Percentiles rank a stretch among this genome's conserved stretches.
phyloP scores from a whole-genome alignment of 2,329 filamentous ascomycete genomes.

The Penicillium nordicum region DNA sequence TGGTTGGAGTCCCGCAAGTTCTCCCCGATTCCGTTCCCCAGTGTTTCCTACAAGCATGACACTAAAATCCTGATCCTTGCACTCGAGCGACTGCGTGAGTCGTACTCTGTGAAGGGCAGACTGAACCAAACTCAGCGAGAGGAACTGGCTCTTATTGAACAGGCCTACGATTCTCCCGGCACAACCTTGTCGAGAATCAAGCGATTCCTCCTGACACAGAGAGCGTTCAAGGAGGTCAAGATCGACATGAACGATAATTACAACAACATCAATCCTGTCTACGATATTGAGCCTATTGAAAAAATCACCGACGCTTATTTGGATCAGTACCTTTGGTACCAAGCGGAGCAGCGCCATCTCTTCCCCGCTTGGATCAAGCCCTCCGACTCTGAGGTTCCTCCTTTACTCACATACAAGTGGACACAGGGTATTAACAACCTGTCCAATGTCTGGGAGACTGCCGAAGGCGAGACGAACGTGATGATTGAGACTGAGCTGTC shows the following conservation, averaged over 20 bases:
- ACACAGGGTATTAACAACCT: constrained; percentile 99
- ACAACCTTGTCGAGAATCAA: constrained; percentile 96
- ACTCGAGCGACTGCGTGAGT: constrained; percentile 85
- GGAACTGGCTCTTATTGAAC: constrained; percentile 92
- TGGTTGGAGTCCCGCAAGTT: constrained; percentile 99
- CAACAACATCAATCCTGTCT: constrained; percentile 97
- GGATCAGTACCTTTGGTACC: constrained; percentile 98
- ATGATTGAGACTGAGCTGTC: constrained; percentile 98
- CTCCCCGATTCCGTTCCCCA: constrained; percentile 96
- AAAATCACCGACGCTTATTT: constrained; percentile 99
- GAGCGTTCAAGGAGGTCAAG: constrained; percentile 98
- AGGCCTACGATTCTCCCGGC: constrained; percentile 95
- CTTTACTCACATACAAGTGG: constrained; percentile 95
- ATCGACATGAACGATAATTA: constrained; percentile 99
- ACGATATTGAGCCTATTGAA: constrained; percentile 97
- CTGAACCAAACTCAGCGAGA: constrained; percentile 97
- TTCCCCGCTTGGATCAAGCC: constrained; percentile 99
- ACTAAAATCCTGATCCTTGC: constrained; percentile 98
- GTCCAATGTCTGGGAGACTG: constrained; percentile 88
- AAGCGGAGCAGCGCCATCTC: constrained; percentile 92
- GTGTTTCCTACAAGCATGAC: constrained; percentile 98
- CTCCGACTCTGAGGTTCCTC: constrained; percentile 95
- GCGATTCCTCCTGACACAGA: constrained; percentile 91
- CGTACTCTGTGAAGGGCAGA: constrained; percentile 95
- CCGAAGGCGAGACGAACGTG: constrained; percentile 94